A percentile compares a stretch with the other conserved stretches of the same genome.
phyloP scores from a whole-genome alignment of 805 yeast species.

The Saccharomycopsis synnaedendra region DNA sequence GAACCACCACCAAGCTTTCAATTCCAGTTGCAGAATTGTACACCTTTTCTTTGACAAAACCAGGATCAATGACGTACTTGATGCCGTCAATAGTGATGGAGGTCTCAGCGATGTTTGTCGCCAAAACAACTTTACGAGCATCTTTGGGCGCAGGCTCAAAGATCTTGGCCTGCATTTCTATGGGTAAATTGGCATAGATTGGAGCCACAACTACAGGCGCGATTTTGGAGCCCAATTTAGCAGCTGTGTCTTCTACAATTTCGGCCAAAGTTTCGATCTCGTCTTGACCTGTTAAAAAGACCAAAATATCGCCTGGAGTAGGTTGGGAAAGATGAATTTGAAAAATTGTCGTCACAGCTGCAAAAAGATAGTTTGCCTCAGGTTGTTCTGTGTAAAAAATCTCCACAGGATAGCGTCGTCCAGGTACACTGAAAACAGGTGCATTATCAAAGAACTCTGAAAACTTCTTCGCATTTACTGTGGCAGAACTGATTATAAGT shows the following conservation, averaged over 20 bases:
- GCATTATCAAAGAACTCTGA: slow-evolving; percentile 72
- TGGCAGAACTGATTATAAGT: slow-evolving; percentile 83
- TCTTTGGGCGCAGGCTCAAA: slow-evolving; percentile 80
- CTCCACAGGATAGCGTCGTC: slow-evolving; percentile 87
- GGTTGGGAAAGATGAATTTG: slow-evolving; percentile 70
- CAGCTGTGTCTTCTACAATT: slow-evolving; percentile 51
- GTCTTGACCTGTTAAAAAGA: slow-evolving; percentile 92
- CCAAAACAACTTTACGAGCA: slow-evolving; percentile 77
- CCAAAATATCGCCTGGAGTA: slow-evolving; percentile 73
- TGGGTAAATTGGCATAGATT: slow-evolving; percentile 83
- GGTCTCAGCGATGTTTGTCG: slow-evolving; percentile 96
- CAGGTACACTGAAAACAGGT: slow-evolving; percentile 84
- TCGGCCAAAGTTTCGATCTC: slow-evolving; percentile 83
- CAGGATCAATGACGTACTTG: slow-evolving; percentile 88
- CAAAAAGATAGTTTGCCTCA: slow-evolving; percentile 83
- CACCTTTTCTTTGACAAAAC: slow-evolving; percentile 85
- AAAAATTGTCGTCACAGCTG: slow-evolving; percentile 78
- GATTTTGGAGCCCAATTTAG: slow-evolving; percentile 47
- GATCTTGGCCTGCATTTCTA: slow-evolving; percentile 68
- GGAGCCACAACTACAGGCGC: slow-evolving; percentile 67
- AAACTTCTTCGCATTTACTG: slow-evolving; percentile 83
- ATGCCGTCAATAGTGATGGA: slow-evolving; percentile 96
- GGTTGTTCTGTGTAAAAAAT: slow-evolving; percentile 76
- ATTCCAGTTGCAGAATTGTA: slow-evolving; percentile 82
- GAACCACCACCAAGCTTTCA: slow-evolving; percentile 75